Evolutionary conservation across 2,329 filamentous ascomycete genomes (phyloP), one percentile per base, ranked within the genome.

Genomic region (Clonostachys byssicola): DNA sequence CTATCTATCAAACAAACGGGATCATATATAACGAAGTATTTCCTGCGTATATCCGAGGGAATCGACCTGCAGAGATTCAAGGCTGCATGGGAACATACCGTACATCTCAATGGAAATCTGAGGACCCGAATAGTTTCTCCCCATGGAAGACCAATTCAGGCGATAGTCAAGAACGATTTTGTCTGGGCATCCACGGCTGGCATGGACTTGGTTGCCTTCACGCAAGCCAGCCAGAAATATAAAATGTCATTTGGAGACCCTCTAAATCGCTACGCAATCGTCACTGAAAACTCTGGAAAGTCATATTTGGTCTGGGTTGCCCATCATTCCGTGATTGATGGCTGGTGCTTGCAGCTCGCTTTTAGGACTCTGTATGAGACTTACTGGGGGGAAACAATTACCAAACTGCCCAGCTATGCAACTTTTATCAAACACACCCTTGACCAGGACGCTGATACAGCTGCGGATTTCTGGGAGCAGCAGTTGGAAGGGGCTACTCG

Each of bases 341-440:
- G 54, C 17, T 55, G 49, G 47, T 47, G 49, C 13, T 39, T 49
- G 12, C 38, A 34, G 5, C 13, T 49, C 12, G 20, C 52, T 12
- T 36, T 46, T 20, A 39, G 49, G 9, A 43, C 34, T 12, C 33
- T 53, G 7, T 14, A 40, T 12, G 10, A 42, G 17, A 40, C 18
- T 34, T 46, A 50, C 35, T 10, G 33, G 12, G 46, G 40, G 3
- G 33, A 18, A 5, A 13, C 39, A 12, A 17, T 63, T 0, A 61
- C 66, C 17, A 55, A 63, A 7, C 41, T 45, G 12, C 42, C 42
- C n/a, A 17, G 49, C 5, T 73, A 72, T 56, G 69, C 66, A 42
- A 57, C 65, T 33, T 73, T 72, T 47, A 70, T 73, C 50, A 62
- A 62, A 40, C 68, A 70, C 47, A 60, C 73, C 7, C 60, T 63